A percentile compares a stretch with the other conserved stretches of the same genome.
phyloP scores from a whole-genome alignment of 208 protist species.

The Trypanosoma theileri region DNA sequence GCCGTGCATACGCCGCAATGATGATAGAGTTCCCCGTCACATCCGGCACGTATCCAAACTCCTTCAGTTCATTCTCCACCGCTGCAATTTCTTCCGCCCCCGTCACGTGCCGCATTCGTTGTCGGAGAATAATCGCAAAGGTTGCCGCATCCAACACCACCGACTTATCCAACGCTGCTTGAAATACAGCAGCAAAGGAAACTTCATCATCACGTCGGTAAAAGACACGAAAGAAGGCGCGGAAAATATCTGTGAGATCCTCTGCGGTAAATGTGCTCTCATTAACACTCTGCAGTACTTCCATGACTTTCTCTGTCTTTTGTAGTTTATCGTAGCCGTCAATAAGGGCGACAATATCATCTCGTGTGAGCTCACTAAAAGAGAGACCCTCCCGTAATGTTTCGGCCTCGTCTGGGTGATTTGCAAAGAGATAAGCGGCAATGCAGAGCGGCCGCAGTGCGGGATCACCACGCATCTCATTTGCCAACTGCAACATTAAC shows the following conservation, averaged over 20 bases:
- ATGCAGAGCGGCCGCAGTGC: conserved; percentile 79
- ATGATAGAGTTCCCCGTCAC: conserved; percentile 83
- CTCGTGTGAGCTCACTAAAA: conserved; percentile 43
- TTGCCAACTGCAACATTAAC: conserved; percentile 82
- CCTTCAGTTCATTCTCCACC: conserved; percentile 52
- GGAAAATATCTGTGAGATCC: conserved; percentile 40
- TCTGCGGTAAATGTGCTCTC: not conserved
- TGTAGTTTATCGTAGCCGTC: conserved; percentile 80
- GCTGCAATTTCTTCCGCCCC: conserved; percentile 64
- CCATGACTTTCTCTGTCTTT: conserved; percentile 59
- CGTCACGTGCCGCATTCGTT: conserved; percentile 74
- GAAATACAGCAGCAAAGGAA: conserved; percentile 57
- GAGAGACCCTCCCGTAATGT: conserved; percentile 53
- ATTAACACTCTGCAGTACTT: conserved; percentile 40
- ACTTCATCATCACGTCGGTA: conserved; percentile 54
- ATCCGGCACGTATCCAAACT: conserved; percentile 70
- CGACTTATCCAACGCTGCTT: conserved; percentile 46
- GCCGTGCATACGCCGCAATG: conserved; percentile 80
- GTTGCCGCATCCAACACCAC: conserved; percentile 40
- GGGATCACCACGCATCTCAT: conserved; percentile 76
- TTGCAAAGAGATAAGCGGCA: conserved; percentile 83
- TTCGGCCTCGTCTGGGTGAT: conserved; percentile 59
- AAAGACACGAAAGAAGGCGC: conserved; percentile 65
- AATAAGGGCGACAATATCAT: conserved; percentile 75
- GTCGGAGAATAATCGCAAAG: conserved; percentile 64